Percentiles rank a stretch among this genome's conserved stretches.
These are phyloP conservation scores for Aspergillus uvarum DNA, from an alignment of 2,329 filamentous ascomycete genomes.

Conservation along the genomic window DNA sequence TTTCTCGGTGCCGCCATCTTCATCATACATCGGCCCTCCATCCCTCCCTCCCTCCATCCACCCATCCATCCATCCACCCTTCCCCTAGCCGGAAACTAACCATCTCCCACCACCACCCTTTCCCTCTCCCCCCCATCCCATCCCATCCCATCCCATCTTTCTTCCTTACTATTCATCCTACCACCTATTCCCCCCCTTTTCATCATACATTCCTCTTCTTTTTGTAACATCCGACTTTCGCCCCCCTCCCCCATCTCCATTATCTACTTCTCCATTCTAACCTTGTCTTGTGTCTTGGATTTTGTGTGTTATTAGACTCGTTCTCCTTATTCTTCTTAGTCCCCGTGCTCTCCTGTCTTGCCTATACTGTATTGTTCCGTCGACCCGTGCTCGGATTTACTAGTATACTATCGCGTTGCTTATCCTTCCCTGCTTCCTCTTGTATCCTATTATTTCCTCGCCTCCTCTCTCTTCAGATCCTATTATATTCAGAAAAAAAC, in stretches of 20 bases:
- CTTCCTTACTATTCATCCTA: conserved; percentile 12
- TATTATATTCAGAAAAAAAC: conserved; percentile 14
- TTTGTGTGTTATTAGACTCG: conserved; percentile 6
- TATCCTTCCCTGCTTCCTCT: conserved; percentile 9
- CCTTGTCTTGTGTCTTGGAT: neutral
- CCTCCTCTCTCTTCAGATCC: neutral
- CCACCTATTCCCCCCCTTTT: conserved; percentile 9
- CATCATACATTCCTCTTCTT: conserved; percentile 5
- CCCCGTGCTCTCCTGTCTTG: conserved; percentile 4
- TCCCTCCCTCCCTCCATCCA: conserved; percentile 5
- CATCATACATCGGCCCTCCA: conserved; percentile 6
- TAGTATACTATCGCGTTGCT: conserved; percentile 14
- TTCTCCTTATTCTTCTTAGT: conserved; percentile 10
- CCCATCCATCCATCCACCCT: conserved; percentile 12
- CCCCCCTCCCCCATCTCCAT: conserved; percentile 13
- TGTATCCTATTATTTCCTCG: conserved; percentile 14
- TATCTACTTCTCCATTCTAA: conserved; percentile 1
- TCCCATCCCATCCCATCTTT: conserved; percentile 17
- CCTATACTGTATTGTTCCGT: conserved; percentile 12
- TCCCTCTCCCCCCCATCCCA: conserved; percentile 6
- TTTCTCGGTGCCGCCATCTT: conserved; percentile 1
- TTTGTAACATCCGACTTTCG: conserved; percentile 13
- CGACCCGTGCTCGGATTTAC: conserved; percentile 10
- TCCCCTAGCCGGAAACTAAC: conserved; percentile 6
- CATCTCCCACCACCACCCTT: neutral